Evolutionary conservation across 2,329 filamentous ascomycete species (phyloP), one percentile per base, ranked within the genome.

Genomic region (Aspergillus flavus): DNA sequence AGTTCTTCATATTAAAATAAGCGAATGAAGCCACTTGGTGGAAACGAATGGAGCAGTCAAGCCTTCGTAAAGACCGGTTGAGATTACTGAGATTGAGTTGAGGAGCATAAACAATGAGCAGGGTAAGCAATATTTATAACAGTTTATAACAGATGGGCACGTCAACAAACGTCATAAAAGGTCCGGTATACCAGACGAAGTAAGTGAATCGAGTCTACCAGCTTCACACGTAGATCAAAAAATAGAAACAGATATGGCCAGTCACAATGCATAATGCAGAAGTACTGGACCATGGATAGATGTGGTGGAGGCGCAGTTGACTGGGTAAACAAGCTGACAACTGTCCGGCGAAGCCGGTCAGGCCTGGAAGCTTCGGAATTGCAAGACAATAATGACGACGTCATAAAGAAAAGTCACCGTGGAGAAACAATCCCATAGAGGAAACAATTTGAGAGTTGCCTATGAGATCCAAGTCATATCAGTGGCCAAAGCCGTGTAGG

Each of bases 1-100:
- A 68, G 57, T 72, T 74, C 70, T 76, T 80, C 78, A 82, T 82
- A 10, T 46, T 68, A 61, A 54, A 14, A 41, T 34, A 28, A 66
- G 62, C 61, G 64, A 68, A 48, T 14, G 59, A 46, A 56, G 58
- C 12, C 55, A 59, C 50, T 57, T 55, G 34, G 23, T 48, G 45
- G 23, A 58, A 66, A 62, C 60, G 69, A 67, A 63, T 65, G 65
- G 52, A 62, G 58, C 46, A 60, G 45, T 57, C 46, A 41, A 43
- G 39, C 45, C 46, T 52, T 19, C 30, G 9, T 34, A 50, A 57
- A 67, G 58, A 63, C 34, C 34, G 56, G 58, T 58, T 59, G 43
- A 30, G 26, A 43, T 54, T 45, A 21, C 32, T 52, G 41, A 32
- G 19, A 12, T 55, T 23, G 52, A 26, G 11, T 28, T 32, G 6